Conservation (phyloP, 306 rosid genomes). For the cucumber (Cucumis sativus) region DNA sequence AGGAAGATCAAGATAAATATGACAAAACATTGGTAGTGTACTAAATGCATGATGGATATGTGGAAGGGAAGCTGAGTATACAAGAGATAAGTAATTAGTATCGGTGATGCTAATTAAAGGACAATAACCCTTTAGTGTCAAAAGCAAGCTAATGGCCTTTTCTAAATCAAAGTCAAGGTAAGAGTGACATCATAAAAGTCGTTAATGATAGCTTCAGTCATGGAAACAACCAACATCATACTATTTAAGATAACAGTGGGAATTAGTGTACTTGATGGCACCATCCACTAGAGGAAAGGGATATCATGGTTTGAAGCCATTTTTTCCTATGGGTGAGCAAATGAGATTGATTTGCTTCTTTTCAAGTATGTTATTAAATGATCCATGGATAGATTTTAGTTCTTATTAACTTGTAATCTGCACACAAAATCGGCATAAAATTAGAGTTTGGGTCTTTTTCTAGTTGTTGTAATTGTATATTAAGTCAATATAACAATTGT, state of each 20-base stretch:
- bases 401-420: slow-evolving; percentile 53
- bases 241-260: not conserved
- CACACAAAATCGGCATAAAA: slow-evolving; percentile 11
- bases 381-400: slow-evolving; percentile 38
- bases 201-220: no score
- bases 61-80: no score
- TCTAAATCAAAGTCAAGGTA: no score
- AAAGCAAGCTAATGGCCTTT: no score
- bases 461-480: not conserved
- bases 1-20: no score
- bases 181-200: no score
- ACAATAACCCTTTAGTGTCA: no score
- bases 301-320: slow-evolving; percentile 22
- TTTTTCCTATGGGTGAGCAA: slow-evolving; percentile 50
- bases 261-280: slow-evolving; percentile 39
- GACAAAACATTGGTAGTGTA: no score
- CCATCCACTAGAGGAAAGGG: slow-evolving; percentile 38
- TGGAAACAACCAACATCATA: no score
- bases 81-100: no score
- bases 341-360: slow-evolving; percentile 40
- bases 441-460: not conserved
- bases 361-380: slow-evolving; percentile 8
- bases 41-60: no score
- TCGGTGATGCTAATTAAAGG: no score
- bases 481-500: not conserved